Evolutionary conservation across 441 rosid species (phyloP).

Genomic region (Erodium trifolium): DNA sequence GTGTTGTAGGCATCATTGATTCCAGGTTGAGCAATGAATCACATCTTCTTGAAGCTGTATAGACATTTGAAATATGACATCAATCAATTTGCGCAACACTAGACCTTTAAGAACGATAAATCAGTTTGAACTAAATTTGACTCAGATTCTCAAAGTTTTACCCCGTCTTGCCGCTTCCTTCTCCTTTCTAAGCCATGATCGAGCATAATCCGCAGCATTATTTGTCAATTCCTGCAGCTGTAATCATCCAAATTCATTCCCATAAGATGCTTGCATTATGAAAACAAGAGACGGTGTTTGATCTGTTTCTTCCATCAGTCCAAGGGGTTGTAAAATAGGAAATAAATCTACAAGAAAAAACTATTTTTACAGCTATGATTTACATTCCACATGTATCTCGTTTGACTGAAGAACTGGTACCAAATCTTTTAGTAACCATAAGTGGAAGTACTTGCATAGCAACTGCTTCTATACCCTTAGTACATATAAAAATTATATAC

Average conservation of each 20-base stretch:
- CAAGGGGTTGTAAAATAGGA: no score
- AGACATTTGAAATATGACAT: neutral
- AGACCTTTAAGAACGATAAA: no score
- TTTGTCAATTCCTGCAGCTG: constrained; percentile 63
- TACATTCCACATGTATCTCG: no score
- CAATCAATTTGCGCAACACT: no score
- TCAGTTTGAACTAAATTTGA: no score
- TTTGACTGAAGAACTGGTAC: no score
- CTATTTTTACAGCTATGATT: no score
- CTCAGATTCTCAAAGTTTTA: constrained; percentile 18
- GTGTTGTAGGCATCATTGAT: constrained; percentile 71
- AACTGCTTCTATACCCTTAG: no score
- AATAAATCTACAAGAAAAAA: no score
- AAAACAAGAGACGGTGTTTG: neutral
- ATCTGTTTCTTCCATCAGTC: neutral
- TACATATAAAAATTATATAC: no score
- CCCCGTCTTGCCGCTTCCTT: constrained; percentile 70
- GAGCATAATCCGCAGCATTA: constrained; percentile 60
- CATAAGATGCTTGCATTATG: neutral
- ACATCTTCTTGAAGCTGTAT: constrained; percentile 59
- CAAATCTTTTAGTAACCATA: no score
- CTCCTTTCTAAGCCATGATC: constrained; percentile 59
- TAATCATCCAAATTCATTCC: constrained; percentile 18
- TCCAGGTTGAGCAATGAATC: constrained; percentile 56
- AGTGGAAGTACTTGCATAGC: no score